Base-by-base conservation (phyloP, 345 rosid species). In the Atalantia buxifolia region DNA sequence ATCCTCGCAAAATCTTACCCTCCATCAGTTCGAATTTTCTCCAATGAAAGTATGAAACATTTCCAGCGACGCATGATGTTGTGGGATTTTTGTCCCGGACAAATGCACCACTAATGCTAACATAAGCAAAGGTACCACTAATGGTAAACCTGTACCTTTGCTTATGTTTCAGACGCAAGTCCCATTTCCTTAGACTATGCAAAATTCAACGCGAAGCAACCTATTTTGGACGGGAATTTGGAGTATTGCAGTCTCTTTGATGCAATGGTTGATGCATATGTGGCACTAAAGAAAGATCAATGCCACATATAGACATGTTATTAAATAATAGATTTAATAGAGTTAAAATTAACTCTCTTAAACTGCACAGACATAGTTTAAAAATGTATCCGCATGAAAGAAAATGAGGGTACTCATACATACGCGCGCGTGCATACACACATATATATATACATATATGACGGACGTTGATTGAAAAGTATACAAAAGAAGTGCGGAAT, bases 131-230 rank as follows among this genome's bases (percentile, higher is more conserved):
- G 12, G 18, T 86, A 28, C 90, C 89, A 5, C 78, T 80, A 21
- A 69, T 81, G 84, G 64, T 63, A 53, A 84, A 84, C 9, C 76
- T 77, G 7, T 86, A 83, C 62, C 88, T 85, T 78, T 31, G 71
- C 88, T 21, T 80, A 81, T 28, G 61, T 76, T 5, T 35, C 77
- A 0, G 78, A 87, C 36, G 84, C 85, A 1, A 1, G 0, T 1
- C 61, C 74, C 36, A 33, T 88, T 60, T 57, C 82, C 0, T 35
- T 81, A 27, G 81, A 87, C 24, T 81, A 84, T 53, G 83, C 85
- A 5, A 35, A 60, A 57, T 74, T 87, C 69, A 72, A 56, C 2
- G 76, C 79, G 0, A 13, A 57, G 0, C 14, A 57, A 0, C 77
- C 85, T 0, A 81, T 80, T 3, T 77, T 82, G 13, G 87, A 90